Percentiles rank a stretch among this genome's conserved stretches.
Evolutionary conservation across 148 eudicot species (phyloP).

Genomic region (Amaranthus palmeri): DNA sequence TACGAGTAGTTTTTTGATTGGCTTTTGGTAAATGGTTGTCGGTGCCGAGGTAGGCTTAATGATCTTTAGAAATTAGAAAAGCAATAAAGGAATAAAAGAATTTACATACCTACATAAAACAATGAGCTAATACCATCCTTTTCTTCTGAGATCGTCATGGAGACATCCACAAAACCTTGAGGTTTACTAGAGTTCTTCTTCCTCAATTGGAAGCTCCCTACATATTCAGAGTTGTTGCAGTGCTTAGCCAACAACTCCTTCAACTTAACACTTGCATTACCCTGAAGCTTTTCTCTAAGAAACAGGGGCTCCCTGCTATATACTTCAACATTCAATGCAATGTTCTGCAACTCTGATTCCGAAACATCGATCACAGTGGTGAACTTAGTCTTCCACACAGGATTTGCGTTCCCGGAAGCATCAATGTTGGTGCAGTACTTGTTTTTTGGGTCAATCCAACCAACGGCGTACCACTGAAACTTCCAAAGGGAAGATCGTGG

Average conservation of each 20-base stretch:
- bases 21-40: too few relatives aligned
- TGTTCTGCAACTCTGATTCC: constrained; percentile 33
- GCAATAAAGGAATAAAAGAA: background rate
- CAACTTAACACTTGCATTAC: constrained; percentile 47
- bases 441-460: constrained; percentile 70
- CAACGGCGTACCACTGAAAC: constrained; percentile 83
- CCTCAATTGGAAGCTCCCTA: constrained; percentile 78
- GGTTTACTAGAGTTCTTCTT: constrained; percentile 50
- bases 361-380: constrained; percentile 38
- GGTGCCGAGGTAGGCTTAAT: too few relatives aligned
- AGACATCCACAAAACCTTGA: constrained; percentile 77
- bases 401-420: constrained; percentile 62
- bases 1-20: too few relatives aligned
- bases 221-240: constrained; percentile 33
- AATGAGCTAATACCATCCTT: constrained; percentile 41
- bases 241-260: constrained; percentile 60
- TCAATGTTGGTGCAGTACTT: constrained; percentile 76
- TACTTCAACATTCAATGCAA: constrained; percentile 59
- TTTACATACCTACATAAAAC: constrained; percentile 38
- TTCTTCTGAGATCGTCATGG: constrained; percentile 55
- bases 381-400: constrained; percentile 78
- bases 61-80: too few relatives aligned
- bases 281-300: constrained; percentile 63
- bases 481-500: constrained; percentile 53
- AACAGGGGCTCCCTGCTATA: constrained; percentile 73